A percentile compares a stretch with the other conserved stretches of the same genome.
phyloP scores from a whole-genome alignment of 1,284 basidiomycete genomes.

The Pseudozyma thailandica region DNA sequence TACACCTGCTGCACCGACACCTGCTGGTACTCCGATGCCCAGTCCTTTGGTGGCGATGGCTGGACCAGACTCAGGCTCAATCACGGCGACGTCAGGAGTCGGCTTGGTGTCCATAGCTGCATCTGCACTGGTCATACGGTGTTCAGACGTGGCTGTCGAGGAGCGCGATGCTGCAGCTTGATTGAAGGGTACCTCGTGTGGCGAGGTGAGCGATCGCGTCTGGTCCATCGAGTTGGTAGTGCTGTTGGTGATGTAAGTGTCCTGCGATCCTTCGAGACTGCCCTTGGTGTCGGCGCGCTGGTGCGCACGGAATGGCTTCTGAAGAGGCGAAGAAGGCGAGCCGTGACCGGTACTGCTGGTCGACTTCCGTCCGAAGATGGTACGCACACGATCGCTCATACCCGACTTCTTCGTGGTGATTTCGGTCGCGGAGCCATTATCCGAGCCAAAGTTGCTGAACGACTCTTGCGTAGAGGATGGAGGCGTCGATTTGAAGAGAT shows the following conservation, averaged over 20 bases:
- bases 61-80: constrained; percentile 8
- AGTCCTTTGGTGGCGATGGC: constrained; percentile 10
- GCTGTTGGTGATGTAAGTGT: constrained; percentile 38
- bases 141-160: constrained; percentile 37
- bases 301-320: constrained; percentile 9
- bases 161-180: constrained; percentile 24
- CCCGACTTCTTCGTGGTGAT: constrained; percentile 30
- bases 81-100: constrained; percentile 22
- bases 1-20: constrained; percentile 3
- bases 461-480: constrained; percentile 33
- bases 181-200: constrained; percentile 23
- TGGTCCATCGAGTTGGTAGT: constrained; percentile 40
- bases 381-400: constrained; percentile 43
- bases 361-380: constrained; percentile 48
- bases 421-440: constrained; percentile 16
- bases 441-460: constrained; percentile 20
- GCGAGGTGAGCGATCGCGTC: constrained; percentile 26
- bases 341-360: constrained; percentile 35
- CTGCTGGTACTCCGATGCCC: constrained; percentile 14
- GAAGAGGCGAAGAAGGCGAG: constrained; percentile 23
- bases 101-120: constrained; percentile 21
- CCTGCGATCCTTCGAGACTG: constrained; percentile 36
- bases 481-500: constrained; percentile 54
- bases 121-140: constrained; percentile 14
- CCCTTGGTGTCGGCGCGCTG: constrained; percentile 30